phyloP scores from a whole-genome alignment of 2,329 filamentous ascomycete genomes.

The Alternaria sp. region DNA sequence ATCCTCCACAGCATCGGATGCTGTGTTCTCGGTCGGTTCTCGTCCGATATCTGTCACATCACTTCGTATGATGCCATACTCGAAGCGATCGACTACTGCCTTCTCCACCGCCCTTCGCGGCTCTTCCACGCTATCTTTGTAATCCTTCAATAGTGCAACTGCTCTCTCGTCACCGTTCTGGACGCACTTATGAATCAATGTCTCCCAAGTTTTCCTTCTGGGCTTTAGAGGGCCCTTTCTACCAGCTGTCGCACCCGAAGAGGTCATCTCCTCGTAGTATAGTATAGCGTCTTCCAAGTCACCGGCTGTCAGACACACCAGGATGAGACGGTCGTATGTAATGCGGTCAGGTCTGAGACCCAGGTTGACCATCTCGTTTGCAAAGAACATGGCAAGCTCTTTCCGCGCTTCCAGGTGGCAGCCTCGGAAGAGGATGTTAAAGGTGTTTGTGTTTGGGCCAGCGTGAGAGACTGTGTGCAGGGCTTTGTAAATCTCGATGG shows the following conservation, averaged over 20 bases:
- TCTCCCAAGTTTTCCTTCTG: conserved; percentile 30
- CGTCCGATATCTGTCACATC: neutral
- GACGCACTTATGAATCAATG: conserved; percentile 23
- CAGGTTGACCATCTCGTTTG: conserved; percentile 68
- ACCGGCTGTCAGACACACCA: conserved; percentile 59
- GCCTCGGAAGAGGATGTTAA: conserved; percentile 66
- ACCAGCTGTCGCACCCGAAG: conserved; percentile 14
- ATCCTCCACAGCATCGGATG: conserved; percentile 3
- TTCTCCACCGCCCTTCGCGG: conserved; percentile 24
- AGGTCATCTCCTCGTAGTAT: conserved; percentile 62
- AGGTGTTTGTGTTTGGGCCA: conserved; percentile 62
- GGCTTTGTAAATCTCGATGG: conserved; percentile 68
- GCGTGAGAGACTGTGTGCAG: conserved; percentile 61
- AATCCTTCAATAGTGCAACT: conserved; percentile 31
- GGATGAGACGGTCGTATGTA: conserved; percentile 70
- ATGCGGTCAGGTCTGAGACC: conserved; percentile 62
- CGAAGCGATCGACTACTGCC: conserved; percentile 27
- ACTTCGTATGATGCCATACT: conserved; percentile 16
- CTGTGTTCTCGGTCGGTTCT: neutral
- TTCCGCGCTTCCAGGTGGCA: conserved; percentile 57
- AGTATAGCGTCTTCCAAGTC: conserved; percentile 58
- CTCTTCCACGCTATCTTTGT: conserved; percentile 23
- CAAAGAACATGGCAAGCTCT: conserved; percentile 67
- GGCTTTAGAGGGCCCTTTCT: conserved; percentile 21
- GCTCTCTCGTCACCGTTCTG: conserved; percentile 28